Base-by-base conservation (phyloP, 2,329 filamentous ascomycete genomes). In the Nectriaceae sp. region DNA sequence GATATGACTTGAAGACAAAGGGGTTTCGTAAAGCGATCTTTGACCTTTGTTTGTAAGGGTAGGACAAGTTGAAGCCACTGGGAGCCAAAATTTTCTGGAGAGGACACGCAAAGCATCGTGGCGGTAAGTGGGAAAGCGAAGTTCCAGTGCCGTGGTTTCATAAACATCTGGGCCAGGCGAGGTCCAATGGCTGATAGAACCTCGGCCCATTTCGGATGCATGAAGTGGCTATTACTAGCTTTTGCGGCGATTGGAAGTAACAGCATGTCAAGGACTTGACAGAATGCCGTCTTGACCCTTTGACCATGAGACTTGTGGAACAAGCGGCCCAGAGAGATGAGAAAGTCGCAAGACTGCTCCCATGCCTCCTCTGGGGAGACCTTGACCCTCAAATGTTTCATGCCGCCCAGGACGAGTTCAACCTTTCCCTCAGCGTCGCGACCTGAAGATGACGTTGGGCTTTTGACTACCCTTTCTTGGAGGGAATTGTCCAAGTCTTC, bases 241-340 rank as follows among this genome's bases (percentile, higher is more conserved):
- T 85, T 89, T 4, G 89, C 89, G 13, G 93, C 93, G 42, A 99
- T 86, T 1, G 92, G 90, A 13, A 97, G 79, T 20, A 99, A 73
- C 21, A 99, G 77, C 57, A 89, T 88, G 61, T 96, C 90, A 44
- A 99, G 81, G 19, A 96, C 85, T 62, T 96, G 89, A 65, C 94
- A 97, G 65, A 97, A 99, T 1, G 92, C 90, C 59, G 93, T 88
- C 69, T 99, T 99, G 63, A 97, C 85, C 52, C 85, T 85, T 56
- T 90, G 89, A 1, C 94, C 94, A 62, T 97, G 93, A 4, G 90
- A 89, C 59, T 84, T 87, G 46, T 85, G 82, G 67, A 97, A 97
- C 16, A 96, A 80, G 43, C 84, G 88, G 5, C 89, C 91, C 22
- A 99, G 73, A 0, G 85, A 83, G 42, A 87, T 82, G 73, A 99